Conservation (phyloP, 352 stramenopile genomes). For the Phytophthora aleatoria region DNA sequence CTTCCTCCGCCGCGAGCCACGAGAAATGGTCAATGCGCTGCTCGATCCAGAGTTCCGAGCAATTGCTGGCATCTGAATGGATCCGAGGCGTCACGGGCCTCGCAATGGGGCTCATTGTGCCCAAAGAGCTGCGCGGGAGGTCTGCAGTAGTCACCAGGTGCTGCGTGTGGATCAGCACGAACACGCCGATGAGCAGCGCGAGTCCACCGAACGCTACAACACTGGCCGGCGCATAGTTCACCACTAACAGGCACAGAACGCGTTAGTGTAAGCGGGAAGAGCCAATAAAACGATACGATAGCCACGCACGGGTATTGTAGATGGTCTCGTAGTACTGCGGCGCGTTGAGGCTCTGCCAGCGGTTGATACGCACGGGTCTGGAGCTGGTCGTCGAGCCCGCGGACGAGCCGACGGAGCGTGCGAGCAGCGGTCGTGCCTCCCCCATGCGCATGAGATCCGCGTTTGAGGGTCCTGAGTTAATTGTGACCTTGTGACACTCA, state of each 20-base stretch:
- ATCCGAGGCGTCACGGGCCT: constrained; percentile 16
- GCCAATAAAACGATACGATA: neutral
- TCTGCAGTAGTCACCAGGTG: constrained; percentile 51
- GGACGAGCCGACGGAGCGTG: constrained; percentile 30
- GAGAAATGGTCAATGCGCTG: constrained; percentile 92
- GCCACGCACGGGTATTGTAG: constrained; percentile 39
- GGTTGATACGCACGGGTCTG: constrained; percentile 29
- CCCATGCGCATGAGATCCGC: constrained; percentile 1
- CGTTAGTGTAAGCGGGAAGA: constrained; percentile 1
- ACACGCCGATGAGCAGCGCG: constrained; percentile 56
- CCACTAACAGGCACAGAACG: constrained; percentile 19
- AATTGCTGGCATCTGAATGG: constrained; percentile 66
- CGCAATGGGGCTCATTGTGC: constrained; percentile 17
- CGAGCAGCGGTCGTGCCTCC: constrained; percentile 33
- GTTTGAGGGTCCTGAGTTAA: constrained; percentile 1
- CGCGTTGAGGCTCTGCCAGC: constrained; percentile 36
- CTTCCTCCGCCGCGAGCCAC: constrained; percentile 45
- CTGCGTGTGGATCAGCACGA: constrained; percentile 78
- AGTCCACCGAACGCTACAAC: constrained; percentile 55
- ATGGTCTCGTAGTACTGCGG: constrained; percentile 39
- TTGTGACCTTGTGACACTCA: constrained; percentile 22
- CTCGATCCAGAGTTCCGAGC: constrained; percentile 85
- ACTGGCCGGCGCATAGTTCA: constrained; percentile 45
- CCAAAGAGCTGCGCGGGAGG: constrained; percentile 46
- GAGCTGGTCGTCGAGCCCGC: constrained; percentile 33